phyloP scores from a whole-genome alignment of 805 yeast genomes.

The Kazachstania bromeliacearum region DNA sequence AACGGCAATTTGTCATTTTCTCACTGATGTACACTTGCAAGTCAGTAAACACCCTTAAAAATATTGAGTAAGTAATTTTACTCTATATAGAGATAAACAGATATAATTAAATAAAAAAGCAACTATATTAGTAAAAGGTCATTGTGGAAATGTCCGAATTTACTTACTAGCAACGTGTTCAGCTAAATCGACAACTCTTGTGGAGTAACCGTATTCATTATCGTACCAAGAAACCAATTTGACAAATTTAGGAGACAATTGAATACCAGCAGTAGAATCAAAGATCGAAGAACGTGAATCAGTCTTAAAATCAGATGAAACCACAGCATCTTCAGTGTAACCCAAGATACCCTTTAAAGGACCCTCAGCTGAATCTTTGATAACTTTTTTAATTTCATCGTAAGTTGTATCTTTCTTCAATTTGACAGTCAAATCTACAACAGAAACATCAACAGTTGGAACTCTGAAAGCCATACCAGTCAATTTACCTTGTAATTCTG shows the following conservation, averaged over 20 bases:
- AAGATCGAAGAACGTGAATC: slow-evolving; percentile 56
- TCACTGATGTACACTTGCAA: too few relatives aligned
- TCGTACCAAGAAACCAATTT: slow-evolving; percentile 68
- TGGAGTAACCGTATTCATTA: slow-evolving; percentile 67
- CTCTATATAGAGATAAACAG: too few relatives aligned
- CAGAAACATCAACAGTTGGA: slow-evolving; percentile 65
- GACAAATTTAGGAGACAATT: slow-evolving; percentile 60
- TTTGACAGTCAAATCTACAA: slow-evolving; percentile 62
- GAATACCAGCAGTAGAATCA: slow-evolving; percentile 62
- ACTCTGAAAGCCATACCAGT: slow-evolving; percentile 70
- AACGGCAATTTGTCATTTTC: too few relatives aligned
- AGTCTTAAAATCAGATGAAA: slow-evolving; percentile 58
- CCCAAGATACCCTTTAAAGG: slow-evolving; percentile 53
- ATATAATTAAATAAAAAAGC: too few relatives aligned
- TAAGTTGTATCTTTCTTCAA: slow-evolving; percentile 48
- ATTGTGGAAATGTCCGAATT: too few relatives aligned
- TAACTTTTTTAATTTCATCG: slow-evolving; percentile 52
- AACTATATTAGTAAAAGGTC: too few relatives aligned
- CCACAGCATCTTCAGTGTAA: slow-evolving; percentile 65
- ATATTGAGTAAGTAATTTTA: too few relatives aligned
- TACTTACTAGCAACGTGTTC: slow-evolving; percentile 42
- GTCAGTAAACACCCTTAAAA: too few relatives aligned
- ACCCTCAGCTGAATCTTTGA: slow-evolving; percentile 53
- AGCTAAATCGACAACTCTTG: slow-evolving; percentile 66
- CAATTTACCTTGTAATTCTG: slow-evolving; percentile 61